Conservation (phyloP, 768 basidiomycete genomes). For the Panaeolus papilionaceus region DNA sequence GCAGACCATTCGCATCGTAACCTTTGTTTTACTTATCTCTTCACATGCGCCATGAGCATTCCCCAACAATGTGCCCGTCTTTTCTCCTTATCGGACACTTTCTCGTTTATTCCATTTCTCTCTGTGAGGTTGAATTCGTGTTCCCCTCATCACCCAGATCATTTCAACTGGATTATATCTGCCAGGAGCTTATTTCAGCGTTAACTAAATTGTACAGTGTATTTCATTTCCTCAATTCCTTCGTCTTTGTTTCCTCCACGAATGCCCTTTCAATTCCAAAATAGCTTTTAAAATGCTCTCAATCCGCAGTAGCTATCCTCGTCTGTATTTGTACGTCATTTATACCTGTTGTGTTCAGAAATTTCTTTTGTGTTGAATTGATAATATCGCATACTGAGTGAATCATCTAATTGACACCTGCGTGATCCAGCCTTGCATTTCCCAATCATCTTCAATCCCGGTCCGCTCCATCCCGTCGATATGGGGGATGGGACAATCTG, state of each 20-base stretch:
- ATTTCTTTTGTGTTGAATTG: conserved; percentile 1
- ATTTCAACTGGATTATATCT: conserved; percentile 7
- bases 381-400: neutral
- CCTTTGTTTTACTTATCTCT: conserved; percentile 2
- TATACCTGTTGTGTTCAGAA: neutral
- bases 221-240: neutral
- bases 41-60: conserved; percentile 2
- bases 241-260: neutral
- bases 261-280: neutral
- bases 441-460: neutral
- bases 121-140: neutral
- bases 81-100: conserved; percentile 3
- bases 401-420: neutral
- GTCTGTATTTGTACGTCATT: conserved; percentile 4
- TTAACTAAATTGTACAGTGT: conserved; percentile 10
- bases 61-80: conserved; percentile 4
- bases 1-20: neutral
- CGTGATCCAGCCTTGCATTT: neutral
- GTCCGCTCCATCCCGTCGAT: neutral
- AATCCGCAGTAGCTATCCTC: neutral
- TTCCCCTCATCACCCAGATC: neutral
- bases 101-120: conserved; percentile 1
- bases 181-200: conserved; percentile 15
- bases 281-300: neutral
- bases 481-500: neutral